Percentiles rank a stretch among this genome's conserved stretches.
Evolutionary conservation across 495 filamentous ascomycete genomes (phyloP).

Genomic region (Wilcoxina mikolae): DNA sequence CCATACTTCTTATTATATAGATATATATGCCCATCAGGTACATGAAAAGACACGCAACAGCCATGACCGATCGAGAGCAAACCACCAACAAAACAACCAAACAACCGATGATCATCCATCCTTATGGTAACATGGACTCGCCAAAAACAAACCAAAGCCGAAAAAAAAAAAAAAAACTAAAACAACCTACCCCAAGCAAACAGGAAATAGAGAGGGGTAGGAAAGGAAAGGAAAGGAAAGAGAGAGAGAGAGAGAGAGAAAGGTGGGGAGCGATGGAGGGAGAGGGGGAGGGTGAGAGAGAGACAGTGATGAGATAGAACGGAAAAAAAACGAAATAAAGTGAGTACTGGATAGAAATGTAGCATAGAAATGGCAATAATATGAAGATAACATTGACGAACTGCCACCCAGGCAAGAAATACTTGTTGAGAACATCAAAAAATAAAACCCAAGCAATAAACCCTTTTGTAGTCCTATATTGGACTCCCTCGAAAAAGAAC

Average conservation of each 20-base stretch:
- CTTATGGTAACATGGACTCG: too few species aligned
- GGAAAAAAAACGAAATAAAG: constrained; percentile 6
- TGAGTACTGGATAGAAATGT: background rate
- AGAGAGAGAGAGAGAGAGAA: background rate
- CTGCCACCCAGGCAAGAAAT: too few species aligned
- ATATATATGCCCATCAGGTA: too few species aligned
- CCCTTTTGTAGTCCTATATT: background rate
- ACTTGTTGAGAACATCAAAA: constrained; percentile 15
- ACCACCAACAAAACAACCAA: too few species aligned
- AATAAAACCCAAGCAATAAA: constrained; percentile 24
- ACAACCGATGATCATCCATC: too few species aligned
- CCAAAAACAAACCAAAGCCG: too few species aligned
- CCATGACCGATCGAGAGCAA: too few species aligned
- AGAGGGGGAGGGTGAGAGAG: constrained; percentile 2
- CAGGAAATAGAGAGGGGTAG: background rate
- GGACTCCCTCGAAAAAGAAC: constrained; percentile 16
- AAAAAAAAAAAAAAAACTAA: background rate
- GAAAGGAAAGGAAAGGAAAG: background rate
- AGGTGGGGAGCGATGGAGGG: background rate
- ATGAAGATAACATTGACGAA: background rate
- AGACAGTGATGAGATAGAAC: background rate
- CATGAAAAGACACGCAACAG: too few species aligned
- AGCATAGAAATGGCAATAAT: constrained; percentile 15
- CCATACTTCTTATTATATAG: too few species aligned
- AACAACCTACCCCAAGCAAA: background rate